phyloP scores from a whole-genome alignment of 345 rosid species.

The Salix arbutifolia region DNA sequence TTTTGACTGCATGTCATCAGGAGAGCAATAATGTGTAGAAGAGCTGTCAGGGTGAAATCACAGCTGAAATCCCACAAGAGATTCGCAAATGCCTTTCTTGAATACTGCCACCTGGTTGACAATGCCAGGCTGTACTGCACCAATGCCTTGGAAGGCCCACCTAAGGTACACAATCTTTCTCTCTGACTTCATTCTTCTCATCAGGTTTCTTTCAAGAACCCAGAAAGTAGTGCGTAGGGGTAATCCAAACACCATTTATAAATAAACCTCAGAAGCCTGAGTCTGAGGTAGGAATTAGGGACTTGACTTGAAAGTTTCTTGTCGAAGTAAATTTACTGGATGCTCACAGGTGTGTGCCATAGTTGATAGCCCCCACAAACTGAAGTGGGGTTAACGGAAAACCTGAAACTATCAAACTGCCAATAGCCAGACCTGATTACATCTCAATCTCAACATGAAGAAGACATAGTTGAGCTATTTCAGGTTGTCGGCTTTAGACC shows the following conservation, averaged over 20 bases:
- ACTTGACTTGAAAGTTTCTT: not conserved
- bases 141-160: constrained; percentile 64
- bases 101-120: constrained; percentile 67
- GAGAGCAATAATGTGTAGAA: constrained; percentile 72
- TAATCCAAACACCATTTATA: not conserved
- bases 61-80: constrained; percentile 81
- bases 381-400: not conserved
- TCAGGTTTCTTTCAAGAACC: not conserved
- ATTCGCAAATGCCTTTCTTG: constrained; percentile 75
- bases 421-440: not conserved
- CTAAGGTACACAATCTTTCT: constrained; percentile 46
- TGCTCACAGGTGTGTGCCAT: not conserved
- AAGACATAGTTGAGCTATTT: not conserved
- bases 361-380: not conserved
- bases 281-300: not conserved
- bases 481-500: not conserved
- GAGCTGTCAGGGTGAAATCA: constrained; percentile 84
- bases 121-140: constrained; percentile 82
- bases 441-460: not conserved
- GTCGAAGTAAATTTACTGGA: not conserved
- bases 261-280: not conserved
- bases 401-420: not conserved
- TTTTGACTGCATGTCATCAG: constrained; percentile 24
- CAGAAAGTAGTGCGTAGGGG: not conserved
- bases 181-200: constrained; percentile 7